Percentiles rank a stretch among this genome's conserved stretches.
phyloP scores from a whole-genome alignment of 768 basidiomycete species.

The Trametes cingulata region DNA sequence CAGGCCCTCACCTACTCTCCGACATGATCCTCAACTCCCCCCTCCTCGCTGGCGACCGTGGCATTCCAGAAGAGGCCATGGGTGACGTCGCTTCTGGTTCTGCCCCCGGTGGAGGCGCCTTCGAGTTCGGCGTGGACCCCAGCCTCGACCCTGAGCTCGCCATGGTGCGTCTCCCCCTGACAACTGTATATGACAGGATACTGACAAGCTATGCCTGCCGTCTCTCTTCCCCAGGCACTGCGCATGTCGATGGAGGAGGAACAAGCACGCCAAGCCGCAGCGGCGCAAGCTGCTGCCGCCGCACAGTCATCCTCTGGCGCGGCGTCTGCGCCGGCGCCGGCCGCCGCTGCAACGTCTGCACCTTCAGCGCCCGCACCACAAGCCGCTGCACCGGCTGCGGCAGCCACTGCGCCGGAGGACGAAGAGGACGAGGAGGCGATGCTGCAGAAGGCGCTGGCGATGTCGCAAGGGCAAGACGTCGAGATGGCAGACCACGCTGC shows the following conservation, averaged over 20 bases:
- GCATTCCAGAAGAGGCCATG: constrained; percentile 64
- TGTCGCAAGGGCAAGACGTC: constrained; percentile 64
- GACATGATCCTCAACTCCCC: constrained; percentile 81
- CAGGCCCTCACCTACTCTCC: constrained; percentile 79
- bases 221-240: constrained; percentile 61
- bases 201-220: not conserved
- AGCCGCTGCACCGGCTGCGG: constrained; percentile 22
- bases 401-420: constrained; percentile 43
- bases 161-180: constrained; percentile 63
- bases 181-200: not conserved
- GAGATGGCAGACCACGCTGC: constrained; percentile 43
- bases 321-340: constrained; percentile 35
- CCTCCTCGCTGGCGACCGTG: constrained; percentile 78
- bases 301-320: constrained; percentile 34
- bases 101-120: constrained; percentile 49
- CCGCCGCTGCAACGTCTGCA: constrained; percentile 34
- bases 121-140: constrained; percentile 93
- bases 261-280: constrained; percentile 67
- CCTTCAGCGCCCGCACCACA: constrained; percentile 34
- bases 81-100: constrained; percentile 45
- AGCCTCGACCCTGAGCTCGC: constrained; percentile 95
- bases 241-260: constrained; percentile 98
- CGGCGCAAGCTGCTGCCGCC: constrained; percentile 39
- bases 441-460: constrained; percentile 72
- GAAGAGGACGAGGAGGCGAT: constrained; percentile 80